These are phyloP conservation scores for Colletotrichum godetiae DNA, from an alignment of 2,329 filamentous ascomycete genomes.

Conservation along the genomic window DNA sequence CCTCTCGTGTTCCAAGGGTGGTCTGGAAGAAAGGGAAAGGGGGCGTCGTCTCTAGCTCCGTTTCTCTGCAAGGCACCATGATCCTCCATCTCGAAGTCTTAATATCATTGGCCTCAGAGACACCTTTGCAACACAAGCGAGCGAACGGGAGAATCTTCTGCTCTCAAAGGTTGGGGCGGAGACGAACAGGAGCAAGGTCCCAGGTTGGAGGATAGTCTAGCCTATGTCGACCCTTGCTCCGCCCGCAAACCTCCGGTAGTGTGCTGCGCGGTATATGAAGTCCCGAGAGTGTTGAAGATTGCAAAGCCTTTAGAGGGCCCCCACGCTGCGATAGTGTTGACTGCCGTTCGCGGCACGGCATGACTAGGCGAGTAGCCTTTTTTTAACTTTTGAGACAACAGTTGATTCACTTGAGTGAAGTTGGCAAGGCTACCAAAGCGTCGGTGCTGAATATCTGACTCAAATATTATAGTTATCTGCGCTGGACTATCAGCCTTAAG, in stretches of 20 bases:
- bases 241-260: neutral
- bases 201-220: conserved; percentile 5
- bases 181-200: conserved; percentile 17
- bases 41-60: neutral
- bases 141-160: conserved; percentile 5
- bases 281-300: neutral
- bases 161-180: conserved; percentile 10
- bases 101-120: conserved; percentile 6
- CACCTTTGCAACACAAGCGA: neutral
- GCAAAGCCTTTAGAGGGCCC: neutral
- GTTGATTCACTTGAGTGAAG: too few relatives aligned
- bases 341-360: conserved; percentile 24
- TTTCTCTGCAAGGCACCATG: neutral
- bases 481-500: neutral
- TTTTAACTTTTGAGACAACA: conserved; percentile 5
- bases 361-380: neutral
- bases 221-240: conserved; percentile 13
- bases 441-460: too few relatives aligned
- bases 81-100: neutral
- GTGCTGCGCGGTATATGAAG: neutral
- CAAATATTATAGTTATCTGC: too few relatives aligned
- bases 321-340: conserved; percentile 14
- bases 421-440: too few relatives aligned
- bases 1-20: conserved; percentile 24
- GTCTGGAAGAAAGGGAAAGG: neutral